These are phyloP conservation scores for Globisporangium camurandrum DNA, from an alignment of 352 stramenopile species.

Conservation along the genomic window DNA sequence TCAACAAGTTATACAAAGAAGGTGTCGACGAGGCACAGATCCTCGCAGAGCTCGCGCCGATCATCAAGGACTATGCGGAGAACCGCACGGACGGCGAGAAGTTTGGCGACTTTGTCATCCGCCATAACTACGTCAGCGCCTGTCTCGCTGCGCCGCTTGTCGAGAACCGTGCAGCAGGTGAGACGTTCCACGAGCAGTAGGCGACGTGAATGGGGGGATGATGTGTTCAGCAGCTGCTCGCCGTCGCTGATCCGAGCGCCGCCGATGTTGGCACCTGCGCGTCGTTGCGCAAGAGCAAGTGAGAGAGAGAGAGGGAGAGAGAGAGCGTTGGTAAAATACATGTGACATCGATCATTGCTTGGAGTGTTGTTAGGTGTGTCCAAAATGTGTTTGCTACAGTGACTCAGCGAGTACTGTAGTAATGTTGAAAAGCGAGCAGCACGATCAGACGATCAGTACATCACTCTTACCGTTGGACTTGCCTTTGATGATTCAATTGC, in stretches of 20 bases:
- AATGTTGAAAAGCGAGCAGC: too few relatives aligned
- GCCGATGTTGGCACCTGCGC: neutral
- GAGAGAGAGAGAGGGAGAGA: too few relatives aligned
- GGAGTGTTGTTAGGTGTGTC: too few relatives aligned
- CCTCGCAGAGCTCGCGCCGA: conserved; percentile 53
- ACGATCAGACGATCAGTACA: too few relatives aligned
- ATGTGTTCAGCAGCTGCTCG: neutral
- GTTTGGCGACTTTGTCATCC: conserved; percentile 83
- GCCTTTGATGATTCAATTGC: too few relatives aligned
- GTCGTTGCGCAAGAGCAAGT: too few relatives aligned
- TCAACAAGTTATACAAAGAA: conserved; percentile 84
- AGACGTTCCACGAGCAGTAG: conserved; percentile 61
- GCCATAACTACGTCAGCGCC: conserved; percentile 58
- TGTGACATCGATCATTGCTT: too few relatives aligned
- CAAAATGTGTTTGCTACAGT: too few relatives aligned
- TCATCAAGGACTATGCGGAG: conserved; percentile 74
- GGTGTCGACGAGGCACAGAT: conserved; percentile 74
- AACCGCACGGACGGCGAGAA: conserved; percentile 57
- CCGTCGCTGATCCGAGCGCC: neutral
- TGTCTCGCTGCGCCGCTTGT: conserved; percentile 56
- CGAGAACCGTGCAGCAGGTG: conserved; percentile 47
- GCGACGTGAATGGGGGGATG: neutral
- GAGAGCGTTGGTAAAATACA: too few relatives aligned
- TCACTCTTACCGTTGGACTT: too few relatives aligned
- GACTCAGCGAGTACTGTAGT: too few relatives aligned